These are phyloP conservation scores for Helotiales sp. DNA, from an alignment of 2,329 filamentous ascomycete genomes.

Conservation along the genomic window DNA sequence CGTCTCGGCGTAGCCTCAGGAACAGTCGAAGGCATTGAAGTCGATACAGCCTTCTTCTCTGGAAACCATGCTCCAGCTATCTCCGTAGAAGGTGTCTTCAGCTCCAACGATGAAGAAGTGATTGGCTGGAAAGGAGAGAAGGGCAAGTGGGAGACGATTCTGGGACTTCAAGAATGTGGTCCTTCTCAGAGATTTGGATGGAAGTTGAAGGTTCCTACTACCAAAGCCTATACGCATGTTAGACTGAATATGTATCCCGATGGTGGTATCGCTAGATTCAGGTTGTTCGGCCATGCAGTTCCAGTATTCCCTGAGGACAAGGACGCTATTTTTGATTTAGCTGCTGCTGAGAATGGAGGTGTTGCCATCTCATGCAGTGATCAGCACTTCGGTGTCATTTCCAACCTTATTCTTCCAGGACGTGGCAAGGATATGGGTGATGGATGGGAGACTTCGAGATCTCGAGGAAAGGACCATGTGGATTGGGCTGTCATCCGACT, in stretches of 20 bases:
- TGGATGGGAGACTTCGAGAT: constrained; percentile 84
- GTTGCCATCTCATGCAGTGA: constrained; percentile 78
- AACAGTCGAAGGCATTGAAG: constrained; percentile 73
- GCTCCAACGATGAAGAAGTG: constrained; percentile 67
- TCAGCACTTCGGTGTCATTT: constrained; percentile 82
- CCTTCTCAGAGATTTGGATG: constrained; percentile 76
- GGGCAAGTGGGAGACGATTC: constrained; percentile 73
- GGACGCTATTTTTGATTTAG: constrained; percentile 73
- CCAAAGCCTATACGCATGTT: constrained; percentile 78
- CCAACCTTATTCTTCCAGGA: constrained; percentile 79
- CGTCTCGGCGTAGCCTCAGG: constrained; percentile 73
- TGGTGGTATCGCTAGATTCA: constrained; percentile 80
- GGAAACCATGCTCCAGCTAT: constrained; percentile 83
- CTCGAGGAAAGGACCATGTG: constrained; percentile 71
- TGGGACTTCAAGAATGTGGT: constrained; percentile 72
- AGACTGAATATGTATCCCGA: constrained; percentile 85
- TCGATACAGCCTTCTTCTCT: constrained; percentile 82
- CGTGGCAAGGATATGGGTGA: constrained; percentile 86
- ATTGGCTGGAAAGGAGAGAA: constrained; percentile 62
- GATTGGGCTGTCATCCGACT: constrained; percentile 83
- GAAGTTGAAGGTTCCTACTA: constrained; percentile 63
- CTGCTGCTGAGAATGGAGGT: constrained; percentile 78
- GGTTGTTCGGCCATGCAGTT: constrained; percentile 76
- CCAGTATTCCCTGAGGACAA: constrained; percentile 74
- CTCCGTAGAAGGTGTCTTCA: constrained; percentile 78